Conservation (phyloP, 2,329 filamentous ascomycete species). For the Teratosphaeria epicoccoides region DNA sequence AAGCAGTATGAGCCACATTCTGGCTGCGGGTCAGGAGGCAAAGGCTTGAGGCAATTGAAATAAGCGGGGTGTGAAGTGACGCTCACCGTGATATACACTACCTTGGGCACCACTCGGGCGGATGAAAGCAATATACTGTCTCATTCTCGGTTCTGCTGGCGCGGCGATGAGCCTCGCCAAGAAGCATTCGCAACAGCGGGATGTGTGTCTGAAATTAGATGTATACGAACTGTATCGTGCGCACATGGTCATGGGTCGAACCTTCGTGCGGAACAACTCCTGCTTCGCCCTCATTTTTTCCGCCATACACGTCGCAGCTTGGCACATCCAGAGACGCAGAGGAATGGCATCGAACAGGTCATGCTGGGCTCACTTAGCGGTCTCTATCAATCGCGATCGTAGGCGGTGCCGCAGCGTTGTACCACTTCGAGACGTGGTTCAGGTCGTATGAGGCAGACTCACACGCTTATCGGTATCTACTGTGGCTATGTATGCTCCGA, state of each 20-base stretch:
- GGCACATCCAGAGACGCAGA: not conserved
- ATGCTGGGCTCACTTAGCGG: not conserved
- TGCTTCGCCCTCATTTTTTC: not conserved
- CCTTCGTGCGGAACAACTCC: not conserved
- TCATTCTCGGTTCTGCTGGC: not conserved
- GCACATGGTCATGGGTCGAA: not conserved
- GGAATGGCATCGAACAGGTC: not conserved
- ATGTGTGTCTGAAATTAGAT: no score
- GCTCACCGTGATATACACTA: not conserved
- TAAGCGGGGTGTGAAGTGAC: no score
- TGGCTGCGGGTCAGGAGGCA: no score
- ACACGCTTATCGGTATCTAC: no score
- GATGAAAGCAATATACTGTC: not conserved
- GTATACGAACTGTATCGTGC: not conserved
- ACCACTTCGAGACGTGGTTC: no score
- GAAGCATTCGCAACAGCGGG: not conserved
- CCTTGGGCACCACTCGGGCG: not conserved
- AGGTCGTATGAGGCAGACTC: no score
- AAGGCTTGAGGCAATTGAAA: no score
- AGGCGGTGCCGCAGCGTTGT: not conserved
- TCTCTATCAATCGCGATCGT: not conserved
- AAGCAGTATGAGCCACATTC: not conserved
- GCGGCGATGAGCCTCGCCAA: not conserved
- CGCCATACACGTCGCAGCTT: not conserved
- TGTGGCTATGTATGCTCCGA: no score